Conservation (phyloP, 2,329 filamentous ascomycete species). For the Diplodia corticola region DNA sequence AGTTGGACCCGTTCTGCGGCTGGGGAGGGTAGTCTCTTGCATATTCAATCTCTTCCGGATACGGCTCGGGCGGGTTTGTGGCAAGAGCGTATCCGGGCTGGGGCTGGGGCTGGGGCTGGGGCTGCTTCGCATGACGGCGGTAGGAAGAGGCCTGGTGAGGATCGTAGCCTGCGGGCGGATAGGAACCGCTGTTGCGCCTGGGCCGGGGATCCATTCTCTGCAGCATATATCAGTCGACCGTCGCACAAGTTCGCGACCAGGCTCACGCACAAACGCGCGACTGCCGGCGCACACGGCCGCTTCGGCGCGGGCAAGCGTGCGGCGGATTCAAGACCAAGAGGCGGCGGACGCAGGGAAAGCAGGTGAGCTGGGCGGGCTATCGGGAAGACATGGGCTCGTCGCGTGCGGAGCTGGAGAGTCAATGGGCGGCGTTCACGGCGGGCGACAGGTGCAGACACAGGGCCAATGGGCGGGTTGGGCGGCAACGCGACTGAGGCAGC, state of each 20-base stretch:
- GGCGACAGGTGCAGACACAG: constrained; percentile 6
- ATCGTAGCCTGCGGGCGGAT: constrained; percentile 33
- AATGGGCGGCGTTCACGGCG: neutral
- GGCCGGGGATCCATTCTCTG: constrained; percentile 13
- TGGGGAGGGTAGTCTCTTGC: constrained; percentile 10
- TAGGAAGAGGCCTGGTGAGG: constrained; percentile 28
- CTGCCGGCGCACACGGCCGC: neutral
- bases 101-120: constrained; percentile 1
- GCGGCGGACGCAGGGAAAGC: constrained; percentile 1
- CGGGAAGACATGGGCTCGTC: constrained; percentile 4
- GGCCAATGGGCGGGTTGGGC: constrained; percentile 4
- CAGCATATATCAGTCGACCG: neutral
- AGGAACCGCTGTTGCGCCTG: constrained; percentile 24
- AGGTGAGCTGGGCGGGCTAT: neutral
- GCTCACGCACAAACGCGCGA: neutral
- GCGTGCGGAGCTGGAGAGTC: constrained; percentile 11
- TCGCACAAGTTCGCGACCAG: constrained; percentile 1
- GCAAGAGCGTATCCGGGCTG: neutral
- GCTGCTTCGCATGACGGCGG: constrained; percentile 15
- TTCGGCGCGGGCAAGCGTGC: neutral
- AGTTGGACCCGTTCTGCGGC: constrained; percentile 12
- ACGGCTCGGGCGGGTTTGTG: neutral
- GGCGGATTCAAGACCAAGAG: neutral
- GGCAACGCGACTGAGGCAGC: neutral
- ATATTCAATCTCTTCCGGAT: constrained; percentile 11